phyloP scores from a whole-genome alignment of 2,329 filamentous ascomycete species.

The Xylariaceae sp. region DNA sequence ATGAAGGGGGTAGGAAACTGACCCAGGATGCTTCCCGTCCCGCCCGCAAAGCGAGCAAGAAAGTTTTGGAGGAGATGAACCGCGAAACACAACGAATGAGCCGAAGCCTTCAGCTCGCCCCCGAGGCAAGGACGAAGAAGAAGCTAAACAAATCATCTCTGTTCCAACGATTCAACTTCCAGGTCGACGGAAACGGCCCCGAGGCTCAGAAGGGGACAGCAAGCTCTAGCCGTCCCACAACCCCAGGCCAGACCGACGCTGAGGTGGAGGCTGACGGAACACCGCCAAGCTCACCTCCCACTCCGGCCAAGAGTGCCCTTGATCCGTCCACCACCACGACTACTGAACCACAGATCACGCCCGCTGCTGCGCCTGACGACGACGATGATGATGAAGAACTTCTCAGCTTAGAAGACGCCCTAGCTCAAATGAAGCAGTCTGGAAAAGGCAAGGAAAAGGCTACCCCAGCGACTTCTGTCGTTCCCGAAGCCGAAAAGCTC shows the following conservation, averaged over 20 bases:
- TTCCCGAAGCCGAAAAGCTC: constrained; percentile 26
- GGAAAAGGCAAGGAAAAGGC: constrained; percentile 61
- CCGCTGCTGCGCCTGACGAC: not conserved
- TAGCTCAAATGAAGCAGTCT: constrained; percentile 30
- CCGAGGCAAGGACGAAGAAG: constrained; percentile 86
- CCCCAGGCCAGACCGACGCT: constrained; percentile 45
- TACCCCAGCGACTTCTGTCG: constrained; percentile 23
- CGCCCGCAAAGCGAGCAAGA: constrained; percentile 84
- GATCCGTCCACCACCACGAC: constrained; percentile 6
- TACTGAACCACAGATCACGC: constrained; percentile 5
- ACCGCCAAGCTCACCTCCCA: constrained; percentile 65
- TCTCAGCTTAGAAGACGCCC: constrained; percentile 34
- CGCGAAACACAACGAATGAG: constrained; percentile 88
- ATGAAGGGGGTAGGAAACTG: constrained; percentile 57
- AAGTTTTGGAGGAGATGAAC: constrained; percentile 90
- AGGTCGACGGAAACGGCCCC: constrained; percentile 35
- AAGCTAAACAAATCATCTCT: constrained; percentile 80
- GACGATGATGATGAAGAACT: constrained; percentile 33
- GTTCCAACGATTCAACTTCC: constrained; percentile 78
- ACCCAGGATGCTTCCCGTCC: constrained; percentile 64
- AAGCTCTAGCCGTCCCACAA: constrained; percentile 52
- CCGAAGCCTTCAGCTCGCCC: constrained; percentile 83
- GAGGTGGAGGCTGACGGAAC: constrained; percentile 52
- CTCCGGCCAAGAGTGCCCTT: constrained; percentile 28
- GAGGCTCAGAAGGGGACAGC: constrained; percentile 33